phyloP scores from a whole-genome alignment of 148 eudicot species.

The Mesembryanthemum crystallinum region DNA sequence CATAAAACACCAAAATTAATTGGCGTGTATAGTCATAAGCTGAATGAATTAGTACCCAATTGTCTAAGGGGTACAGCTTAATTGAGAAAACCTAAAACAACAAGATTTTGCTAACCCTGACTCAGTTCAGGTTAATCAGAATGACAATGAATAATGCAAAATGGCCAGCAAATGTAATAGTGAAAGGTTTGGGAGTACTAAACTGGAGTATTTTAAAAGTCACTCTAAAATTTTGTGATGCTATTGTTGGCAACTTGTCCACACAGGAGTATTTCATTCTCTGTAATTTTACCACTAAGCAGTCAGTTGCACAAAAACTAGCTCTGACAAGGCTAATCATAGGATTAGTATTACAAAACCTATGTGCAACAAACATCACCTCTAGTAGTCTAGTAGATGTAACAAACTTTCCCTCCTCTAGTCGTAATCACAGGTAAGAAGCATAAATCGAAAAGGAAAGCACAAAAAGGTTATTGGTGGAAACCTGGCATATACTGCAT shows the following conservation, averaged over 20 bases:
- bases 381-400: background rate
- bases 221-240: background rate
- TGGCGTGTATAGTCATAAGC: background rate
- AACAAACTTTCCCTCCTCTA: background rate
- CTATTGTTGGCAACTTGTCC: background rate
- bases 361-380: background rate
- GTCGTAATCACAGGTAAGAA: background rate
- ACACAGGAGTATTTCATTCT: background rate
- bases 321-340: conserved; percentile 3
- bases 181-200: background rate
- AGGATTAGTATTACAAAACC: too few relatives aligned
- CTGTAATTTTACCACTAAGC: too few relatives aligned
- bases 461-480: background rate
- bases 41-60: background rate
- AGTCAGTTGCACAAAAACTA: background rate
- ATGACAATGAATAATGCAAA: background rate
- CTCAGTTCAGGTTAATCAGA: background rate
- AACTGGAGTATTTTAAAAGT: background rate
- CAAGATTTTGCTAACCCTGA: background rate
- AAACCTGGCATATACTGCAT: conserved; percentile 96
- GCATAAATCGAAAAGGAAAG: background rate
- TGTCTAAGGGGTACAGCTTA: background rate
- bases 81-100: background rate
- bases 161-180: background rate
- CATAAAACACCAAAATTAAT: background rate